Evolutionary conservation across 2,329 filamentous ascomycete genomes (phyloP).

Genomic region (Arthroderma sp.): DNA sequence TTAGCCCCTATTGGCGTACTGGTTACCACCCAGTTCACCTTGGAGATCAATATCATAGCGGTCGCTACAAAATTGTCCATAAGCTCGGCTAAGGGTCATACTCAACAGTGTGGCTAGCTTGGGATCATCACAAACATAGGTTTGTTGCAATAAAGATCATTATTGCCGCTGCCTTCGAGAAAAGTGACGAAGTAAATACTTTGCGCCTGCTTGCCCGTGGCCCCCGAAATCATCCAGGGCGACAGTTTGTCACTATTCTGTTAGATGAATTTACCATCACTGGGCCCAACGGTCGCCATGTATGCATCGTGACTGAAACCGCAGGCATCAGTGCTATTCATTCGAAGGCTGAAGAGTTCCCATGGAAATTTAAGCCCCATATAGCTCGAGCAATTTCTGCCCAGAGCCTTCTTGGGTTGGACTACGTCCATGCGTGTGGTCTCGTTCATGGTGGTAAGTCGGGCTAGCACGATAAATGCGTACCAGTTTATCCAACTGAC

Average conservation of each 20-base stretch:
- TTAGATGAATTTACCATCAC: conserved; percentile 3
- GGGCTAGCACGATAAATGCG: no score
- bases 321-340: background rate
- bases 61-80: conserved; percentile 25
- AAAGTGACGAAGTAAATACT: background rate
- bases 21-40: conserved; percentile 25
- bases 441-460: conserved; percentile 10
- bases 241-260: conserved; percentile 7
- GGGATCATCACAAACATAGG: conserved; percentile 11
- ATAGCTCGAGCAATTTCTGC: conserved; percentile 8
- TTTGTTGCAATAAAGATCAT: no score
- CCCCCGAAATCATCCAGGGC: conserved; percentile 5
- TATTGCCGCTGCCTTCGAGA: no score
- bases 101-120: conserved; percentile 25
- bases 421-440: conserved; percentile 10
- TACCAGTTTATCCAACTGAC: no score
- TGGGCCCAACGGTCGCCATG: conserved; percentile 3
- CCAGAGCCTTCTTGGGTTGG: conserved; percentile 8
- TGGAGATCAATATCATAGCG: conserved; percentile 18
- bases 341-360: background rate
- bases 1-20: no score
- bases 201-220: background rate
- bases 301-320: conserved; percentile 1
- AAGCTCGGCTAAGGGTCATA: conserved; percentile 26
- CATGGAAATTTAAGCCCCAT: conserved; percentile 1